phyloP scores from a whole-genome alignment of 257 asterid genomes.

The Gentiana straminea region DNA sequence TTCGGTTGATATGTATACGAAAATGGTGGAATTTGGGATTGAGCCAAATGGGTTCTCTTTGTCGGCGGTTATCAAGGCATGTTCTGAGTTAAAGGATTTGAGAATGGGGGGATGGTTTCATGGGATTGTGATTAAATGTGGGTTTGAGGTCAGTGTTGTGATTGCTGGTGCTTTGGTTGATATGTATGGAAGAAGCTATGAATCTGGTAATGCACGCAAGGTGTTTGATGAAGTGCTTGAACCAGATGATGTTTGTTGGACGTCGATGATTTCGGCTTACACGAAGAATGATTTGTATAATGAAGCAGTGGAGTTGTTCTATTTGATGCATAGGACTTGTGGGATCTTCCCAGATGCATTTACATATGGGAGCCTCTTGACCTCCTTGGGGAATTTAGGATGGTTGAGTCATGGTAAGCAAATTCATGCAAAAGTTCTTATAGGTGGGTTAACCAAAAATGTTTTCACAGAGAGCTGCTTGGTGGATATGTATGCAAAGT shows the following conservation, averaged over 20 bases:
- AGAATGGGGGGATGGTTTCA: constrained; percentile 45
- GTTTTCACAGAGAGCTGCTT: constrained; percentile 55
- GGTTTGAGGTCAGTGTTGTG: constrained; percentile 41
- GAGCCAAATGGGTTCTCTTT: constrained; percentile 54
- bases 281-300: constrained; percentile 60
- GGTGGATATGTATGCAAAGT: constrained; percentile 77
- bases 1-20: constrained; percentile 31
- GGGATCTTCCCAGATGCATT: constrained; percentile 46
- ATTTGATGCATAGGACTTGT: constrained; percentile 24
- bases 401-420: constrained; percentile 59
- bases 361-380: constrained; percentile 68
- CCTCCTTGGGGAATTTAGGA: constrained; percentile 72
- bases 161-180: constrained; percentile 62
- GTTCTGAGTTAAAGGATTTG: constrained; percentile 38
- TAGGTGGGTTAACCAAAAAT: constrained; percentile 40
- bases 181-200: constrained; percentile 64
- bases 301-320: constrained; percentile 52
- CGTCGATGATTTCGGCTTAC: constrained; percentile 58
- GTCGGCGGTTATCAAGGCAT: constrained; percentile 66
- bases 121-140: constrained; percentile 41
- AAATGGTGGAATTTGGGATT: constrained; percentile 43
- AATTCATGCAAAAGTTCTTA: constrained; percentile 42
- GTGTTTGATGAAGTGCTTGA: constrained; percentile 68
- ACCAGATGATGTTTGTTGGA: constrained; percentile 76
- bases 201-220: constrained; percentile 22